Evolutionary conservation across 208 protist species (phyloP).

Genomic region (Crithidia fasciculata): DNA sequence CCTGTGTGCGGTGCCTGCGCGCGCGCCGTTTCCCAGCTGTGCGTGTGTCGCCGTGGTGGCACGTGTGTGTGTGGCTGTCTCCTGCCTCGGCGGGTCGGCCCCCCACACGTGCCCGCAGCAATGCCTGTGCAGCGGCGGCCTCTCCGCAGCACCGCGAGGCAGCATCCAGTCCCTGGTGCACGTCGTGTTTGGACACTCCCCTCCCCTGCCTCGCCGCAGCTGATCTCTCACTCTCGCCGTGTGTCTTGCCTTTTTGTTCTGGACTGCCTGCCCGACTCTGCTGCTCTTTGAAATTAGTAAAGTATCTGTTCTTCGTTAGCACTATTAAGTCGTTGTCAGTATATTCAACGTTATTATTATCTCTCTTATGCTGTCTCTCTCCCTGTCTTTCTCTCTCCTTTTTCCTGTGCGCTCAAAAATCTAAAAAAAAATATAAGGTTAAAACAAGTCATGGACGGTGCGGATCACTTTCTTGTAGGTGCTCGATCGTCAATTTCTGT

Average conservation of each 20-base stretch:
- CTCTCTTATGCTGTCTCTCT: no score
- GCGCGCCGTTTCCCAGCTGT: no score
- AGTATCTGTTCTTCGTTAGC: not conserved
- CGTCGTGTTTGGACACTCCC: constrained; percentile 14
- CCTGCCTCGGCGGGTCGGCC: not conserved
- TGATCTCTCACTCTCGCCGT: constrained; percentile 32
- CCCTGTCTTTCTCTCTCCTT: no score
- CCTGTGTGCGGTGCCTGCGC: no score
- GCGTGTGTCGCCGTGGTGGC: constrained; percentile 30
- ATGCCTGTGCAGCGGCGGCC: constrained; percentile 32
- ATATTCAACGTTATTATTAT: not conserved
- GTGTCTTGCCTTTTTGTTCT: not conserved
- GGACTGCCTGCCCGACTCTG: not conserved
- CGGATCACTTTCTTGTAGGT: no score
- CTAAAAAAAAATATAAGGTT: no score
- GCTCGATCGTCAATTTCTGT: no score
- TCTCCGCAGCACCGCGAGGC: constrained; percentile 35
- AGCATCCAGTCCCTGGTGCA: no score
- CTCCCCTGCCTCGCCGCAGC: constrained; percentile 29
- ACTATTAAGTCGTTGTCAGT: not conserved
- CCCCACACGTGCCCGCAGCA: constrained; percentile 29
- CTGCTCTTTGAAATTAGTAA: no score
- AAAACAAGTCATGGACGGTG: no score
- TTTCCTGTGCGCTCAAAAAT: no score
- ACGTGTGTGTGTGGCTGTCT: constrained; percentile 14